Evolutionary conservation across 2,329 filamentous ascomycete genomes (phyloP).

Genomic region (Lecanosticta acicola): DNA sequence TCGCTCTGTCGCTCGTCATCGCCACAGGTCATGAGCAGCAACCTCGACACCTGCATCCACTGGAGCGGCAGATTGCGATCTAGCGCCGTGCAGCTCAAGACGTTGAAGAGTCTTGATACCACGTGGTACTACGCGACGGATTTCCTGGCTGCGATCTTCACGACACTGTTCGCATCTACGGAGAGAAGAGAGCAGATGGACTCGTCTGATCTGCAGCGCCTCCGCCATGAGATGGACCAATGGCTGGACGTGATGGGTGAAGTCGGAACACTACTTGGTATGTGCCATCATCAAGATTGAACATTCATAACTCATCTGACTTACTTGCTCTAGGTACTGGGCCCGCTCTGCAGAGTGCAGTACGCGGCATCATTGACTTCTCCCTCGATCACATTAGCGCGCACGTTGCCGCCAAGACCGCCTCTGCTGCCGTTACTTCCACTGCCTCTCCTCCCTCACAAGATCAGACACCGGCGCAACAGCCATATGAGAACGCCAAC

Average conservation of each 20-base stretch:
- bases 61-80: conserved; percentile 60
- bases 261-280: conserved; percentile 61
- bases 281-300: conserved; percentile 2
- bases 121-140: conserved; percentile 72
- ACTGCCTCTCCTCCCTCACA: conserved; percentile 20
- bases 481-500: conserved; percentile 12
- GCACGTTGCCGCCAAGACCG: conserved; percentile 39
- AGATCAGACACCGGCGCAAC: conserved; percentile 4
- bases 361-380: conserved; percentile 46
- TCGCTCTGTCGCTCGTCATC: conserved; percentile 47
- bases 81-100: conserved; percentile 54
- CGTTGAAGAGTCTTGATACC: conserved; percentile 64
- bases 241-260: conserved; percentile 66
- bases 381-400: conserved; percentile 45
- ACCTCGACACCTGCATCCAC: conserved; percentile 56
- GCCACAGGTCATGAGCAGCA: conserved; percentile 55
- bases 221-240: conserved; percentile 61
- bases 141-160: conserved; percentile 68
- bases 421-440: conserved; percentile 38
- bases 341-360: conserved; percentile 43
- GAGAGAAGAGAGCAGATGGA: conserved; percentile 59
- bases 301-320: conserved; percentile 1
- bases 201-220: conserved; percentile 51
- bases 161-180: conserved; percentile 63
- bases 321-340: conserved; percentile 36